A percentile compares a stretch with the other conserved stretches of the same genome.
These are phyloP conservation scores for Acacia melanoxylon DNA, from an alignment of 306 rosid genomes.

Conservation along the genomic window DNA sequence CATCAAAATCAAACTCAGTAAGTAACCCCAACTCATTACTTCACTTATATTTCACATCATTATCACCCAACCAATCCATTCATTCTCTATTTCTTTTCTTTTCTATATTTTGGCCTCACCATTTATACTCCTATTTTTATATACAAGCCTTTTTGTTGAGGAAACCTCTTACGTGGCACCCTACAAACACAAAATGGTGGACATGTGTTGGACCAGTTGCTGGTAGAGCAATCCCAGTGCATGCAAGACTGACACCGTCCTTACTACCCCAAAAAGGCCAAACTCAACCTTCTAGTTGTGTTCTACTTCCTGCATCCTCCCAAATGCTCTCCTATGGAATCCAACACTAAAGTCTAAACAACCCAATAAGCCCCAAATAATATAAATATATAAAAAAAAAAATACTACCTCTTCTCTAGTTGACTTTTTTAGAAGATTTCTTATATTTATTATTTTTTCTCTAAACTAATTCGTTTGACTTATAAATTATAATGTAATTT, in stretches of 20 bases:
- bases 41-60: slow-evolving; percentile 40
- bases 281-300: background rate
- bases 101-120: background rate
- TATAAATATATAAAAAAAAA: no score
- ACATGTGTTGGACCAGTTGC: background rate
- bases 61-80: slow-evolving; percentile 39
- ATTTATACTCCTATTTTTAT: no score
- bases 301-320: background rate
- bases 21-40: slow-evolving; percentile 15
- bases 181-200: background rate
- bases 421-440: no score
- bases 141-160: background rate
- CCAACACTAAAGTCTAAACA: background rate
- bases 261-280: background rate
- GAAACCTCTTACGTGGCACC: background rate
- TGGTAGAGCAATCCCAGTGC: background rate
- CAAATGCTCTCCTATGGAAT: slow-evolving; percentile 11
- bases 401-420: no score
- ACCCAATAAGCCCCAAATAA: background rate
- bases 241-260: background rate
- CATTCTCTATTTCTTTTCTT: no score
- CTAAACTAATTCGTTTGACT: no score
- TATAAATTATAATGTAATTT: no score
- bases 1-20: background rate
- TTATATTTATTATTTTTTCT: no score